These are phyloP conservation scores for Nidula niveotomentosa DNA, from an alignment of 1,284 basidiomycete species.

Conservation along the genomic window DNA sequence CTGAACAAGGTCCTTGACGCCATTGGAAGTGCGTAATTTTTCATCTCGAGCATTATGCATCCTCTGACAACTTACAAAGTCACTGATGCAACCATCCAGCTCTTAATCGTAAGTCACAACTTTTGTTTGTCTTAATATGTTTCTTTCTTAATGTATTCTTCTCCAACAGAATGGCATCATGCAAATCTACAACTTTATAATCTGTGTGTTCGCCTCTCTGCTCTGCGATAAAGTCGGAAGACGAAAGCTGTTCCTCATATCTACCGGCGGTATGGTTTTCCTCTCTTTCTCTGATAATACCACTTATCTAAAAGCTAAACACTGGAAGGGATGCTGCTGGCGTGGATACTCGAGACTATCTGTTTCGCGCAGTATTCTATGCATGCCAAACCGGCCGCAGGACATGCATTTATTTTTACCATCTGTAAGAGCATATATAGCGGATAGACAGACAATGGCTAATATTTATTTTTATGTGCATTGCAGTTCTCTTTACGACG, in stretches of 20 bases:
- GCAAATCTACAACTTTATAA: constrained; percentile 52
- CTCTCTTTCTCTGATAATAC: background rate
- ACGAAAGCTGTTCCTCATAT: constrained; percentile 52
- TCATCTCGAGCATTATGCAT: background rate
- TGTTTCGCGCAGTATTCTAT: constrained; percentile 15
- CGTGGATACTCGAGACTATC: constrained; percentile 25
- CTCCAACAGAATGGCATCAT: constrained; percentile 45
- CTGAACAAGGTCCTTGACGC: constrained; percentile 51
- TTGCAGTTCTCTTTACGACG: background rate
- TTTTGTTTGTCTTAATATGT: background rate
- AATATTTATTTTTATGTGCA: no score
- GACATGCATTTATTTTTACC: constrained; percentile 15
- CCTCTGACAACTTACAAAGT: constrained; percentile 21
- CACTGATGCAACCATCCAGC: constrained; percentile 47
- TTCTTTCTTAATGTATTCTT: constrained; percentile 8
- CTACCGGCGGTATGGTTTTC: constrained; percentile 37
- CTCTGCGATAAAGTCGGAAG: constrained; percentile 52
- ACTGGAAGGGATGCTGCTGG: constrained; percentile 23
- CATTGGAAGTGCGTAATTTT: constrained; percentile 37
- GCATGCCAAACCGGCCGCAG: constrained; percentile 9
- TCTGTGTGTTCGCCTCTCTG: constrained; percentile 45
- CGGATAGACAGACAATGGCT: no score
- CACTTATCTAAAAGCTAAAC: background rate
- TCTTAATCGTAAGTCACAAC: constrained; percentile 33
- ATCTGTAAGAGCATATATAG: constrained; percentile 4